Percentiles rank a stretch among this genome's conserved stretches.
Conservation (phyloP, 2,329 filamentous ascomycete species). For the Diatrype stigma region DNA sequence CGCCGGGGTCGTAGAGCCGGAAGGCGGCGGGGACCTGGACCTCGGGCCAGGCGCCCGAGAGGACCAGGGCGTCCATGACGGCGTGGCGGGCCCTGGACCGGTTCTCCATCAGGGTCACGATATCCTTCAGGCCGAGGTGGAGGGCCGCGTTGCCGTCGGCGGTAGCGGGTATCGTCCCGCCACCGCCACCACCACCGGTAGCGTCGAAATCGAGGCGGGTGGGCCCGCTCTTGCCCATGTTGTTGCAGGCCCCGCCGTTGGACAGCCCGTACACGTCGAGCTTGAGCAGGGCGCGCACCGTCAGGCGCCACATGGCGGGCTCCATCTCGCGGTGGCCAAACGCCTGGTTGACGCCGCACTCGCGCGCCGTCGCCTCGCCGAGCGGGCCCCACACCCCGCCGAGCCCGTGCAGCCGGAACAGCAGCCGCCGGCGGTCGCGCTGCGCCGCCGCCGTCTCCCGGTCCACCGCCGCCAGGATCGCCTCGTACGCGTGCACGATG, state of each 20-base stretch:
- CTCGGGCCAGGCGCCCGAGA: constrained; percentile 32
- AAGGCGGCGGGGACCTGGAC: too few species aligned
- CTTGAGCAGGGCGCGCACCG: constrained; percentile 50
- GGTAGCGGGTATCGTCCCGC: too few species aligned
- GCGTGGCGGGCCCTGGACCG: constrained; percentile 45
- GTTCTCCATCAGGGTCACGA: constrained; percentile 50
- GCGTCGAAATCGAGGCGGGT: constrained; percentile 49
- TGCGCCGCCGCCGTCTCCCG: constrained; percentile 42
- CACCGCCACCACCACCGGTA: too few species aligned
- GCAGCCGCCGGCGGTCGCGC: constrained; percentile 35
- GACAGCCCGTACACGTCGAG: constrained; percentile 54
- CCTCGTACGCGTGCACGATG: constrained; percentile 53
- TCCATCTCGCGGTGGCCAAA: constrained; percentile 43
- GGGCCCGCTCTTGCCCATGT: background rate
- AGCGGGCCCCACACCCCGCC: constrained; percentile 45
- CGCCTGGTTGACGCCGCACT: constrained; percentile 24
- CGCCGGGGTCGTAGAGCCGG: constrained; percentile 27
- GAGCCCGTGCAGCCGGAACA: constrained; percentile 42
- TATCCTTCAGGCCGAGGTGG: constrained; percentile 50
- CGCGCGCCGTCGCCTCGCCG: constrained; percentile 9
- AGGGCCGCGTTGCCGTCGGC: constrained; percentile 15
- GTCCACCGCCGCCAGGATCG: constrained; percentile 52
- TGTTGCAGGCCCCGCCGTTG: constrained; percentile 1
- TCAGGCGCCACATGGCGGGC: constrained; percentile 50
- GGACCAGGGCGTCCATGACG: constrained; percentile 42